phyloP scores from a whole-genome alignment of 768 basidiomycete species.

The Boletus huronensis region DNA sequence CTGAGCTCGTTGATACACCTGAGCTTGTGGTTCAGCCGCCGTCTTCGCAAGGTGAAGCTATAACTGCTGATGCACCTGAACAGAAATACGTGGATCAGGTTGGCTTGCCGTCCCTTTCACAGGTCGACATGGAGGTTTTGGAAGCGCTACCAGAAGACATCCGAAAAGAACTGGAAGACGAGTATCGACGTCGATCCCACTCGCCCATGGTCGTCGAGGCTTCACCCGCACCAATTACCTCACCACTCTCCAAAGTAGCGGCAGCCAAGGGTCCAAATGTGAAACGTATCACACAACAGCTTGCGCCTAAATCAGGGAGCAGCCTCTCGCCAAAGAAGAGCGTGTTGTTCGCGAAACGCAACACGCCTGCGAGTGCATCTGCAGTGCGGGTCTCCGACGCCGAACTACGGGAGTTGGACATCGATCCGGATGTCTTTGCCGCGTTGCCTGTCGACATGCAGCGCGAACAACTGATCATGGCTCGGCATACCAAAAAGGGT shows the following conservation, averaged over 20 bases:
- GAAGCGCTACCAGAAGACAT: slow-evolving; percentile 69
- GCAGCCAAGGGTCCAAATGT: slow-evolving; percentile 41
- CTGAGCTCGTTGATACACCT: slow-evolving; percentile 6
- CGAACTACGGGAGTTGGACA: slow-evolving; percentile 59
- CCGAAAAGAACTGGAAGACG: slow-evolving; percentile 62
- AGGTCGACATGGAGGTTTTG: slow-evolving; percentile 69
- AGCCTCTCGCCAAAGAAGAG: slow-evolving; percentile 37
- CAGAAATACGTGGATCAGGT: slow-evolving; percentile 18
- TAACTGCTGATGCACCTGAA: background rate
- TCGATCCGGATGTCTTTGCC: slow-evolving; percentile 72
- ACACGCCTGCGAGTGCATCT: slow-evolving; percentile 24
- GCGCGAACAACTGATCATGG: slow-evolving; percentile 67
- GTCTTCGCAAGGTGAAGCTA: slow-evolving; percentile 31
- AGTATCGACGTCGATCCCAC: slow-evolving; percentile 59
- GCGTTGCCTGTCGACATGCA: slow-evolving; percentile 64
- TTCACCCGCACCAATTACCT: background rate
- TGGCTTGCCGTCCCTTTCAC: slow-evolving; percentile 69
- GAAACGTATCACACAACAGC: slow-evolving; percentile 59
- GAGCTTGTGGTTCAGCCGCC: slow-evolving; percentile 31
- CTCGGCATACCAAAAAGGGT: slow-evolving; percentile 46
- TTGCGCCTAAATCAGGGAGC: slow-evolving; percentile 53
- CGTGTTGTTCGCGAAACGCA: slow-evolving; percentile 37
- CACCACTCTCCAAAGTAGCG: slow-evolving; percentile 10
- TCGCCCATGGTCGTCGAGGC: slow-evolving; percentile 39
- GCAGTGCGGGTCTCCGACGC: slow-evolving; percentile 46